Evolutionary conservation across 1,284 basidiomycete species (phyloP), one percentile per base, ranked within the genome.

Genomic region (Heliocybe sulcata): DNA sequence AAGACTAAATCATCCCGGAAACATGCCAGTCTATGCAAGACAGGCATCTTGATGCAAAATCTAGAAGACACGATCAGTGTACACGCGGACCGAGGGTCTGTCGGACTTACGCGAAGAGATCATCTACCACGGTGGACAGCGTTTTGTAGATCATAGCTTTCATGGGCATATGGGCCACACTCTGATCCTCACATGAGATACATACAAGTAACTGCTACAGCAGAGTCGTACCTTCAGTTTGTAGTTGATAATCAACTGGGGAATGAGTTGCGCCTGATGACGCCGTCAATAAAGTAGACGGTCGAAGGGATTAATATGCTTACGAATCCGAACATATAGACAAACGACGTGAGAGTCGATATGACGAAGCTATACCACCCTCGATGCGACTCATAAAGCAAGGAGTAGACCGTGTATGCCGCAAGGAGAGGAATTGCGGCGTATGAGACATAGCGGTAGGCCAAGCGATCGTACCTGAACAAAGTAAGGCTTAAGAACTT

Each of bases 141-240:
- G 91, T 88, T 75, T 97, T 97, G 79, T 92, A 98, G 59, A 95
- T 85, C 89, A 98, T 94, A 2, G 95, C 92, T 72, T 95, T 97
- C 85, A 95, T 92, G 10, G 91, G 92, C 87, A 95, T 92, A 66
- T 95, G 93, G 35, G 92, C 87, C 35, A 94, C 92, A 65, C 85
- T 90, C 85, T 90, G 70, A 31, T 53, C n/a, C 11, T 59, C 23
- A 55, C 45, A 55, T 50, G 57, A 53, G 35, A n/a, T 56, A 55
- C 59, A 68, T 6, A 42, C 8, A 42, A 20, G 6, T n/a, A 51
- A 56, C 60, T 22, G 52, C 52, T 45, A 35, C 50, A 25, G 27
- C 42, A 50, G 8, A 54, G 45, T 59, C 72, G 65, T 54, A 55
- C 87, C 87, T 95, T 95, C 59, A 96, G 80, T 70, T 97, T 96